Evolutionary conservation across 306 rosid species (phyloP).

Genomic region (Benincasa hispida): DNA sequence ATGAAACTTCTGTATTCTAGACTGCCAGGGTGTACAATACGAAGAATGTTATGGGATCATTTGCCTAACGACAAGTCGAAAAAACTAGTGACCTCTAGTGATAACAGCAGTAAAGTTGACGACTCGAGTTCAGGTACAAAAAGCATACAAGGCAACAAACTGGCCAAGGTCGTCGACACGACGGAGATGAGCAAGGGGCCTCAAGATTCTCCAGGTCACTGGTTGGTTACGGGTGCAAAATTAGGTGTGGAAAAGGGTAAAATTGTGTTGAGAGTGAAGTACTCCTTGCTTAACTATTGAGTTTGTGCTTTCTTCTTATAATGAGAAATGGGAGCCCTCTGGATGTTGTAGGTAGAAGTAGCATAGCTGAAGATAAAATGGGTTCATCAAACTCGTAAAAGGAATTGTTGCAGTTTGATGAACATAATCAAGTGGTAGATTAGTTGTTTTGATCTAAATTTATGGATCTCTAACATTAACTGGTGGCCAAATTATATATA

Average conservation of each 20-base stretch:
- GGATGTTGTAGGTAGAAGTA: conserved; percentile 22
- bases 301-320: conserved; percentile 7
- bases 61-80: conserved; percentile 20
- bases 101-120: conserved; percentile 17
- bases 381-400: neutral
- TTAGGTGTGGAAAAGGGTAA: conserved; percentile 76
- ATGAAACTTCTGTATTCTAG: conserved; percentile 68
- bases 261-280: conserved; percentile 63
- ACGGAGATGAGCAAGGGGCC: conserved; percentile 64
- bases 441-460: neutral
- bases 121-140: conserved; percentile 29
- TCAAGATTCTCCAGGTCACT: conserved; percentile 65
- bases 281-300: conserved; percentile 69
- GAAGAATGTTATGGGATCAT: conserved; percentile 77
- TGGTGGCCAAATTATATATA: neutral
- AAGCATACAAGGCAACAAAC: conserved; percentile 30
- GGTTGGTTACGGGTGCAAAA: conserved; percentile 86
- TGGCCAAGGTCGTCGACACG: conserved; percentile 41
- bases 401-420: conserved; percentile 17
- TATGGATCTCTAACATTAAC: neutral
- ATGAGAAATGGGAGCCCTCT: conserved; percentile 23
- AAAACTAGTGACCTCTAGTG: conserved; percentile 13
- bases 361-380: neutral
- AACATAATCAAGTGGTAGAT: conserved; percentile 21
- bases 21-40: conserved; percentile 61